A percentile compares a stretch with the other conserved stretches of the same genome.
These are phyloP conservation scores for Serendipita sp. DNA, from an alignment of 768 basidiomycete genomes.

Conservation along the genomic window DNA sequence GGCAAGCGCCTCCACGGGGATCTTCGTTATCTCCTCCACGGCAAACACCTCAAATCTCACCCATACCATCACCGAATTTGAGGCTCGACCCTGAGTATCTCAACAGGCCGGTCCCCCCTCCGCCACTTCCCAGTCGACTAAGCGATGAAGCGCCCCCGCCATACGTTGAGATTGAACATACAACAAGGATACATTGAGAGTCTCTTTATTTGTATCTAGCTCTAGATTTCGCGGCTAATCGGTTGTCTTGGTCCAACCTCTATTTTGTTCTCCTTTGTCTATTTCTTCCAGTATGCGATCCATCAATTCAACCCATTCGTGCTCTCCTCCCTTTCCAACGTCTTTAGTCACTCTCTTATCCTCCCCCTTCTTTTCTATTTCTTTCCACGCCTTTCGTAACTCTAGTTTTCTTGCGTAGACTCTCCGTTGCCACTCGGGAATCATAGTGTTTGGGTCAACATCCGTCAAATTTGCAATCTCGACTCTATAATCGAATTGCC, in stretches of 20 bases:
- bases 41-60: no score
- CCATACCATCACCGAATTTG: no score
- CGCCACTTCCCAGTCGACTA: no score
- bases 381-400: slow-evolving; percentile 41
- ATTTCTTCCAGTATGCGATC: neutral
- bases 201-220: no score
- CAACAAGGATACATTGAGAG: no score
- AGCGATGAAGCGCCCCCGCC: no score
- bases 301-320: slow-evolving; percentile 47
- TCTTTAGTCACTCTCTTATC: slow-evolving; percentile 43
- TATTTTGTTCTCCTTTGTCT: neutral
- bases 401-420: slow-evolving; percentile 31
- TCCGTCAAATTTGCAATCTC: slow-evolving; percentile 21
- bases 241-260: neutral
- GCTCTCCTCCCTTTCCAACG: slow-evolving; percentile 32
- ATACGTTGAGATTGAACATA: no score
- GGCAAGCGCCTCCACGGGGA: no score
- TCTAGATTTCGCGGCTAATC: no score
- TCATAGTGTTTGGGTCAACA: slow-evolving; percentile 19
- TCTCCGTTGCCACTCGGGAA: slow-evolving; percentile 41
- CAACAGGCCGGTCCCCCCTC: no score
- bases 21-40: no score
- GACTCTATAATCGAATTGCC: slow-evolving; percentile 57
- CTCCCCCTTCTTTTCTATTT: slow-evolving; percentile 37
- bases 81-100: no score